These are phyloP conservation scores for Zizania palustris DNA, from an alignment of 202 grass and related monocot genomes.

Conservation along the genomic window DNA sequence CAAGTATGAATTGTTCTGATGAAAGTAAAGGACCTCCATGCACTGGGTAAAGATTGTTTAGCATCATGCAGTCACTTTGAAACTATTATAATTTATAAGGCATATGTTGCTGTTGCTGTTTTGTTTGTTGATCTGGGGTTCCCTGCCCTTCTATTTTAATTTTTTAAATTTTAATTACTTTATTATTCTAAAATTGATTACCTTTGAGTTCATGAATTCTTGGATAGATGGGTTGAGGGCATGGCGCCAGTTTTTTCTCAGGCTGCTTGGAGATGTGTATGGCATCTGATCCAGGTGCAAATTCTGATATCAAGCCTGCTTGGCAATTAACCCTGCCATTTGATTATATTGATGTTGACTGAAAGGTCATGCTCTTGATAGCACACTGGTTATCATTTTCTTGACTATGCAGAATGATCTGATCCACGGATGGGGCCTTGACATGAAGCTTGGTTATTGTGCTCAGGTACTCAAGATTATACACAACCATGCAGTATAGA, in stretches of 20 bases:
- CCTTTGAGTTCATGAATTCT: conserved; percentile 7
- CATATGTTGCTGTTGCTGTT: background rate
- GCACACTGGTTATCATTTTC: background rate
- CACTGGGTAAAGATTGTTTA: conserved; percentile 61
- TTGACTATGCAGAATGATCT: conserved; percentile 73
- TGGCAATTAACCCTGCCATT: background rate
- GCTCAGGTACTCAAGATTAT: conserved; percentile 67
- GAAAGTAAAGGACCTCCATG: conserved; percentile 91
- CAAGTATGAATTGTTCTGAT: conserved; percentile 85
- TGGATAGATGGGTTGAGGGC: conserved; percentile 92
- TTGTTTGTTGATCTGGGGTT: background rate
- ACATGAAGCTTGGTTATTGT: conserved; percentile 98
- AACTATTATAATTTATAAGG: conserved; percentile 4
- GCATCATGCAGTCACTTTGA: conserved; percentile 30
- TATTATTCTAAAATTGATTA: background rate
- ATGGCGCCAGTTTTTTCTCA: conserved; percentile 98
- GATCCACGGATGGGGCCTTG: conserved; percentile 99
- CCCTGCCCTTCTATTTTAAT: background rate
- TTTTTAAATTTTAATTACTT: background rate
- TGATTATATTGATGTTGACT: conserved; percentile 8
- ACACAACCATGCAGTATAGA: background rate
- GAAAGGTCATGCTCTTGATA: background rate
- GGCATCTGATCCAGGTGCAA: conserved; percentile 95
- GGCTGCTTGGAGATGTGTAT: conserved; percentile 86
- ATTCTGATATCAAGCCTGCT: background rate